Base-by-base conservation (phyloP, 75 land plant genomes). In the Isoetes taiwanensis region DNA sequence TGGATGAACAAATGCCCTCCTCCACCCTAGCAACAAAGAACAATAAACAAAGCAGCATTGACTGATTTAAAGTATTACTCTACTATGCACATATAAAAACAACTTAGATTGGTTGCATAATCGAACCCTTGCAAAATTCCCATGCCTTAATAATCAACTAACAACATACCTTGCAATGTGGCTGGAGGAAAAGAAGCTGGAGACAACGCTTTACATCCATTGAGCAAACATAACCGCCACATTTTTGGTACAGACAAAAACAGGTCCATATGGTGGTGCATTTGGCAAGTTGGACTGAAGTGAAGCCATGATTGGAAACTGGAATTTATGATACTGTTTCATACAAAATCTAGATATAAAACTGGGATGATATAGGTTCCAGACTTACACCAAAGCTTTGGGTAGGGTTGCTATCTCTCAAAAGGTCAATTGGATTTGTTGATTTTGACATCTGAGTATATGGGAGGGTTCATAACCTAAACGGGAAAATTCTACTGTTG, bases 221-320 rank as follows among this genome's bases (percentile, higher is more conserved):
- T 2, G 20, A 56, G 2, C 1, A 20, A 1, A 14, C 34, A 37
- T n/a, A 43, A 1, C 30, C 38, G 66, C 56, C 43, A 76, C 78
- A 78, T 31, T 76, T 53, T 64, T 30, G n/a, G 79, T 24, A 43
- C 1, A 30, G 63, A n/a, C n/a, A n/a, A n/a, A 11, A 16, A 32
- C 37, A 14, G 72, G 0, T 32, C 73, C 52, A 27, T 33, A 31
- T 26, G 63, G n/a, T n/a, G n/a, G 19, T 30, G 58, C 24, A 50
- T 66, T 77, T 64, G 83, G 81, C 23, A 82, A 33, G 32, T 80
- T 74, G 52, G 65, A 75, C 65, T 82, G 86, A 56, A 80, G 39
- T 29, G 90, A 69, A 14, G 72, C 62, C 81, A 86, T 70, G 24
- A 78, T 63, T 31, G 80, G 88, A 56, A 79, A 82, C 86, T 86